These are phyloP conservation scores for Geum urbanum DNA, from an alignment of 306 rosid genomes.

Conservation along the genomic window DNA sequence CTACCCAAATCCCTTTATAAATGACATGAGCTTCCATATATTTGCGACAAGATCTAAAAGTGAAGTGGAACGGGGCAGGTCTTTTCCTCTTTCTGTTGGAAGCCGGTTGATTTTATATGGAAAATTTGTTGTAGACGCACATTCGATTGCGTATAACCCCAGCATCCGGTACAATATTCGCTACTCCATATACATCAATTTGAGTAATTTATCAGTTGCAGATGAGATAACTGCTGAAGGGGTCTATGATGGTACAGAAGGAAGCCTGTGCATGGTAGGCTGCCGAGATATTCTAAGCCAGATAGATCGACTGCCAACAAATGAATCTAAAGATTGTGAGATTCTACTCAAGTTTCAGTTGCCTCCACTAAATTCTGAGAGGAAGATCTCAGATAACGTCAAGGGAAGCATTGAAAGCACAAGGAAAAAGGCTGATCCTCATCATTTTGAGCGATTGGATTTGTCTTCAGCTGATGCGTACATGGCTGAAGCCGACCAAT, in stretches of 20 bases:
- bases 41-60: not conserved
- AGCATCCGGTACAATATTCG: not conserved
- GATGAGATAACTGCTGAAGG: slow-evolving; percentile 43
- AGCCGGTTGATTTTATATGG: not conserved
- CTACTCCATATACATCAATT: slow-evolving; percentile 5
- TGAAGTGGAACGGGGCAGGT: not conserved
- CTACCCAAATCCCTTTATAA: not conserved
- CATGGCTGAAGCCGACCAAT: not conserved
- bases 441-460: slow-evolving; percentile 33
- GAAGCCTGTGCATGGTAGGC: slow-evolving; percentile 62
- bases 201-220: not conserved
- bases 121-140: not conserved
- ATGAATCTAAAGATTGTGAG: slow-evolving; percentile 38
- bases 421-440: slow-evolving; percentile 34
- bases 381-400: slow-evolving; percentile 11
- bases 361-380: slow-evolving; percentile 20
- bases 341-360: slow-evolving; percentile 39
- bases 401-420: slow-evolving; percentile 45
- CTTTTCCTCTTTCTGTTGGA: not conserved
- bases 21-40: not conserved
- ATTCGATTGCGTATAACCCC: not conserved
- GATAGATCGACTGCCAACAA: slow-evolving; percentile 1
- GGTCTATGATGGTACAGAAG: slow-evolving; percentile 41
- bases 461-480: slow-evolving; percentile 25
- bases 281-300: slow-evolving; percentile 33